Evolutionary conservation across 169 alveolate species (phyloP).

Genomic region (Plasmodium falciparum): DNA sequence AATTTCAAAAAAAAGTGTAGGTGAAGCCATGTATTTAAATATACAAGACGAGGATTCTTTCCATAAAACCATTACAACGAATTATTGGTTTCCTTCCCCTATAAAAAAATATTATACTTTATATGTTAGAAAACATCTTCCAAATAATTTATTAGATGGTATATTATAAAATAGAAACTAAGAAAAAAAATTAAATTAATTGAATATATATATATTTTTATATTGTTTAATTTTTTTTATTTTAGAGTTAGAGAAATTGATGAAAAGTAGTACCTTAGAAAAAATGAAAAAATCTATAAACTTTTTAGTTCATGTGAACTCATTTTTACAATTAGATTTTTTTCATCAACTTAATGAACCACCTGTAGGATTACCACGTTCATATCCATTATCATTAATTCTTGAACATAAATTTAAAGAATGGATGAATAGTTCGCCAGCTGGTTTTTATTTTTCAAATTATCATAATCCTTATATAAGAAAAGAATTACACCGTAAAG

Average conservation of each 20-base stretch:
- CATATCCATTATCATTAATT: slow-evolving; percentile 14
- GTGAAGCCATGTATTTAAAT: slow-evolving; percentile 53
- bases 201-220: neutral
- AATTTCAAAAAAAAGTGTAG: slow-evolving; percentile 14
- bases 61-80: slow-evolving; percentile 13
- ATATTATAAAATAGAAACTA: neutral
- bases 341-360: slow-evolving; percentile 53
- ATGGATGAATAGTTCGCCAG: neutral
- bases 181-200: too few relatives aligned
- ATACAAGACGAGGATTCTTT: slow-evolving; percentile 29
- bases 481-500: slow-evolving; percentile 9
- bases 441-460: slow-evolving; percentile 42
- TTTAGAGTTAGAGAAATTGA: slow-evolving; percentile 33
- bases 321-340: slow-evolving; percentile 60
- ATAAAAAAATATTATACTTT: slow-evolving; percentile 49
- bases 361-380: slow-evolving; percentile 1
- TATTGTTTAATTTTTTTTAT: neutral
- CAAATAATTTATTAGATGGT: slow-evolving; percentile 39
- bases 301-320: slow-evolving; percentile 43
- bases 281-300: slow-evolving; percentile 31
- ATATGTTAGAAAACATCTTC: slow-evolving; percentile 5
- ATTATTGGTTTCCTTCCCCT: slow-evolving; percentile 49
- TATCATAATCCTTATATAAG: slow-evolving; percentile 12
- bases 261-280: slow-evolving; percentile 15
- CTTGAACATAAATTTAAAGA: slow-evolving; percentile 29